A percentile compares a stretch with the other conserved stretches of the same genome.
Evolutionary conservation across 257 asterid genomes (phyloP).

Genomic region (Solanum raphanifolium): DNA sequence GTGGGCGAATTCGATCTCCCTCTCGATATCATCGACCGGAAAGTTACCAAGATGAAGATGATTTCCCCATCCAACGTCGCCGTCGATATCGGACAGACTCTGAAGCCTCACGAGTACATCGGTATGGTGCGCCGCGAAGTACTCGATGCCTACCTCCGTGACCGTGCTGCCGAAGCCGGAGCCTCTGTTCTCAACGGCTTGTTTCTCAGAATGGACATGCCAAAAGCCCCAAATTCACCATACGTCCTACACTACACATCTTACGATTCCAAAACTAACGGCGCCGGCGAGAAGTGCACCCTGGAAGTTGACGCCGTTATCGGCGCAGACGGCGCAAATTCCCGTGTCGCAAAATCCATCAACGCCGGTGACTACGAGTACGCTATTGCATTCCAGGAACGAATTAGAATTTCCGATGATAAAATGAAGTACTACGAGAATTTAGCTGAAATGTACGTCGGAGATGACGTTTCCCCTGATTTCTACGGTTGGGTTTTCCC

Average conservation of each 20-base stretch:
- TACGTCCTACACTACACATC: slow-evolving; percentile 64
- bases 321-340: slow-evolving; percentile 97
- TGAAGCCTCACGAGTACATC: slow-evolving; percentile 86
- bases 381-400: slow-evolving; percentile 93
- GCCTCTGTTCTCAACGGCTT: slow-evolving; percentile 76
- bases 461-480: slow-evolving; percentile 89
- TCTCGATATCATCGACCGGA: slow-evolving; percentile 74
- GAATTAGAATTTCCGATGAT: slow-evolving; percentile 67
- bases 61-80: slow-evolving; percentile 92
- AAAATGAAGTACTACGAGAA: slow-evolving; percentile 83
- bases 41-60: slow-evolving; percentile 92
- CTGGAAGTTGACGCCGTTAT: slow-evolving; percentile 80
- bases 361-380: slow-evolving; percentile 87
- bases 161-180: slow-evolving; percentile 66
- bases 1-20: slow-evolving; percentile 94
- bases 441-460: slow-evolving; percentile 85
- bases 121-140: slow-evolving; percentile 98
- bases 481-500: slow-evolving; percentile 97
- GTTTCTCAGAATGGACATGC: slow-evolving; percentile 73
- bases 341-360: slow-evolving; percentile 79
- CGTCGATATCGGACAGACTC: slow-evolving; percentile 75
- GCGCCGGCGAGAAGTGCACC: slow-evolving; percentile 55
- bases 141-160: slow-evolving; percentile 76
- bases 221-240: slow-evolving; percentile 38
- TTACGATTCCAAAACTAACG: slow-evolving; percentile 51